Conservation (phyloP, 1,284 basidiomycete genomes). For the Puccinia hordei region DNA sequence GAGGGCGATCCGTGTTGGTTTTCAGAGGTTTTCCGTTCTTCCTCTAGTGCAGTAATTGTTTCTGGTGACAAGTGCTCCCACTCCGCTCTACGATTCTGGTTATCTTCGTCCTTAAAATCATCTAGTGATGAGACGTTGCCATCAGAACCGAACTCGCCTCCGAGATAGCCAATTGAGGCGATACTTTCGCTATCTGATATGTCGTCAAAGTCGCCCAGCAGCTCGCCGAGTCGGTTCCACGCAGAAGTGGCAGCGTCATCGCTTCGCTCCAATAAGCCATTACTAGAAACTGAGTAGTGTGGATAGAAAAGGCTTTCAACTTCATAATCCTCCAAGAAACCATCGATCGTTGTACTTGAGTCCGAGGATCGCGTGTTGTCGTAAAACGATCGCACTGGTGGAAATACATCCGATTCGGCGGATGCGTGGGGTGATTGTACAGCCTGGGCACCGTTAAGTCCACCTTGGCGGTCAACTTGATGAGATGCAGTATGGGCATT, state of each 20-base stretch:
- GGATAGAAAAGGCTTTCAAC: conserved; percentile 51
- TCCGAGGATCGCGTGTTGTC: conserved; percentile 31
- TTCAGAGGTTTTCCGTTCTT: conserved; percentile 44
- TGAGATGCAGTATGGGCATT: conserved; percentile 18
- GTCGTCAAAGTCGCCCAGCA: conserved; percentile 48
- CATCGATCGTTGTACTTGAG: conserved; percentile 35
- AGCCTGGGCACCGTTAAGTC: neutral
- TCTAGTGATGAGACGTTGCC: conserved; percentile 19
- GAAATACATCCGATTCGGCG: conserved; percentile 39
- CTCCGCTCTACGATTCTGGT: conserved; percentile 40
- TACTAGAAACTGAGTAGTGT: conserved; percentile 45
- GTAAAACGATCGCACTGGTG: conserved; percentile 42
- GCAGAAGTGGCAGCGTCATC: conserved; percentile 49
- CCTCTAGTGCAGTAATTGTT: conserved; percentile 48
- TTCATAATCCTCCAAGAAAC: conserved; percentile 49
- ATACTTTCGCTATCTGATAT: conserved; percentile 50
- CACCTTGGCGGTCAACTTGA: conserved; percentile 37
- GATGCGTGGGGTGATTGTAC: conserved; percentile 13
- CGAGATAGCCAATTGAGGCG: conserved; percentile 45
- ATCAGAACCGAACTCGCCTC: conserved; percentile 41
- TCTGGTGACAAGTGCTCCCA: conserved; percentile 50
- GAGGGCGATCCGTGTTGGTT: conserved; percentile 28
- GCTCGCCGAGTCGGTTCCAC: conserved; percentile 41
- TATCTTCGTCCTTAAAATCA: conserved; percentile 26
- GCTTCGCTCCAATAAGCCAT: conserved; percentile 40